Evolutionary conservation across 2,329 filamentous ascomycete genomes (phyloP).

Genomic region (Bipolaris gigantea): DNA sequence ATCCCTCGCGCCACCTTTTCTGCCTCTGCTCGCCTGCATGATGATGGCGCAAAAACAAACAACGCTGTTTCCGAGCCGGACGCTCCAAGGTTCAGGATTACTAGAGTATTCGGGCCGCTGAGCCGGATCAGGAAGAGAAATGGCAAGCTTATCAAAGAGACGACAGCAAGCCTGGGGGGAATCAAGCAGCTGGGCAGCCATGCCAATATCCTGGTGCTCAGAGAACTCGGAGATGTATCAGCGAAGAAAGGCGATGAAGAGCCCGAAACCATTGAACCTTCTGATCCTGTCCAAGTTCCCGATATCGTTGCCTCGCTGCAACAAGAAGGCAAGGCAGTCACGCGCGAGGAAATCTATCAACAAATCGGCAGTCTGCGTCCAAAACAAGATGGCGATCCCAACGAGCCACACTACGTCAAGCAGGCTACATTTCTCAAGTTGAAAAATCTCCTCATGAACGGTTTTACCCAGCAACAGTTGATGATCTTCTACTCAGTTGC

Average conservation of each 20-base stretch:
- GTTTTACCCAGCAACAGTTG: conserved; percentile 38
- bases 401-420: conserved; percentile 36
- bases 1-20: conserved; percentile 33
- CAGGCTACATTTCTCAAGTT: conserved; percentile 33
- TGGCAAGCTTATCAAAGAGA: conserved; percentile 33
- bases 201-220: conserved; percentile 42
- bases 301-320: conserved; percentile 35
- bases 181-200: conserved; percentile 39
- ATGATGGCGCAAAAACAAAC: conserved; percentile 20
- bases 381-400: conserved; percentile 13
- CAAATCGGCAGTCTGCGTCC: conserved; percentile 40
- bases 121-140: conserved; percentile 26
- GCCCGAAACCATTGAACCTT: conserved; percentile 7
- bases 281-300: conserved; percentile 17
- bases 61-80: conserved; percentile 1
- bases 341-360: conserved; percentile 35
- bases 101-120: conserved; percentile 18
- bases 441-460: conserved; percentile 22
- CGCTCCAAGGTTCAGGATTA: conserved; percentile 6
- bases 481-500: conserved; percentile 35
- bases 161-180: conserved; percentile 32
- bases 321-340: conserved; percentile 23
- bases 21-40: conserved; percentile 24
- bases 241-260: background rate
- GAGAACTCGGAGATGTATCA: conserved; percentile 24